Evolutionary conservation across 192 early-diverging fungal species (phyloP).

Genomic region (Coemansia sp.): DNA sequence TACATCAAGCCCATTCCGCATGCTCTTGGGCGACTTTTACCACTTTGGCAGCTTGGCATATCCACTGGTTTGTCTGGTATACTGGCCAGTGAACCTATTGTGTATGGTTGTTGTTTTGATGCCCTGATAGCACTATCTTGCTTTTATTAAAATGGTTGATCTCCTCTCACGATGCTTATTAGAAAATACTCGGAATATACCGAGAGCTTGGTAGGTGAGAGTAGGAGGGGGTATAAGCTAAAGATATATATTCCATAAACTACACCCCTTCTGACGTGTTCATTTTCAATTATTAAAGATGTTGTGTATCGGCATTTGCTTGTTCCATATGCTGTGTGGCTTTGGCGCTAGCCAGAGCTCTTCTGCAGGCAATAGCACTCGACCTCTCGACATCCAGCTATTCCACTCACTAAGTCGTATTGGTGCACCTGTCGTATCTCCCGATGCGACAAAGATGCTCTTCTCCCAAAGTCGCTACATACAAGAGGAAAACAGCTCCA

Average conservation of each 20-base stretch:
- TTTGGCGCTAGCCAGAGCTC: neutral
- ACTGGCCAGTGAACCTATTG: conserved; percentile 63
- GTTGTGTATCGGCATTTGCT: neutral
- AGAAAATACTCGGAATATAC: too few relatives aligned
- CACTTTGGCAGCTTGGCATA: conserved; percentile 62
- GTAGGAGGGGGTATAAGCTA: too few relatives aligned
- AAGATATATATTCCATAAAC: neutral
- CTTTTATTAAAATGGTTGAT: too few relatives aligned
- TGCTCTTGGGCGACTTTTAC: conserved; percentile 61
- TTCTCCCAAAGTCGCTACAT: conserved; percentile 22
- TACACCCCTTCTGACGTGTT: neutral
- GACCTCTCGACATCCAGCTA: conserved; percentile 24
- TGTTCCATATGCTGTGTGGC: neutral
- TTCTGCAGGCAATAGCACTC: conserved; percentile 3
- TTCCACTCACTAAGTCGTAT: conserved; percentile 23
- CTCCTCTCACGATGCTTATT: too few relatives aligned
- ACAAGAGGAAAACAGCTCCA: conserved; percentile 23
- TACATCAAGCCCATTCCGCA: conserved; percentile 48
- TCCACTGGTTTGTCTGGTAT: conserved; percentile 62
- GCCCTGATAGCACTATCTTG: conserved; percentile 9
- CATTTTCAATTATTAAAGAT: neutral
- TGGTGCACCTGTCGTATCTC: conserved; percentile 21
- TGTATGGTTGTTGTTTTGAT: conserved; percentile 43
- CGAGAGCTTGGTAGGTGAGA: too few relatives aligned
- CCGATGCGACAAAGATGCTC: conserved; percentile 16